Evolutionary conservation across 805 yeast genomes (phyloP).

Genomic region (Teunomyces cretensis): DNA sequence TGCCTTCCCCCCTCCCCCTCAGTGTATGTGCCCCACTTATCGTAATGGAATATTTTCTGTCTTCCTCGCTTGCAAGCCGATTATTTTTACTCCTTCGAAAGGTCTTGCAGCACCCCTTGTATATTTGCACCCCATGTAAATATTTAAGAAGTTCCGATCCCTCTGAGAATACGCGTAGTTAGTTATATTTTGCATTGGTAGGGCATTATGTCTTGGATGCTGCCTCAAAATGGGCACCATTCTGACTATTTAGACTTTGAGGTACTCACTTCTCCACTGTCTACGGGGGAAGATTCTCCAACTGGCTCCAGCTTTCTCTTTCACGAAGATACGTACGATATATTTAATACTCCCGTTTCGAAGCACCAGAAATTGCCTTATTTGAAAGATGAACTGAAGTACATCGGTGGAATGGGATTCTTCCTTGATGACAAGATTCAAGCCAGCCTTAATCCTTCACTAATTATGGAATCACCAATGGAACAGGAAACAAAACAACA

Average conservation of each 20-base stretch:
- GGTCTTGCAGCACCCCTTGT: neutral
- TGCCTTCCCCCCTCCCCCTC: too few species aligned
- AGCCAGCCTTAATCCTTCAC: neutral
- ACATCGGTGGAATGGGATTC: neutral
- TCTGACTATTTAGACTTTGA: neutral
- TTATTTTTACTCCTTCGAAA: neutral
- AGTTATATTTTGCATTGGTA: neutral
- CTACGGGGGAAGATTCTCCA: neutral
- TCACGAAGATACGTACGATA: neutral
- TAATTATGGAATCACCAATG: neutral
- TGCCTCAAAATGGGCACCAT: neutral
- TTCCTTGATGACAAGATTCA: neutral
- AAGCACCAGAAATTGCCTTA: constrained; percentile 1
- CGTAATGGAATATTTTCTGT: neutral
- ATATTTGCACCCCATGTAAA: neutral
- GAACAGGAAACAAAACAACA: neutral
- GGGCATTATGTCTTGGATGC: neutral
- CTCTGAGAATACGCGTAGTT: neutral
- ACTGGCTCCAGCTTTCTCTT: neutral
- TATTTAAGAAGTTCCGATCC: neutral
- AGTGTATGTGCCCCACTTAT: neutral
- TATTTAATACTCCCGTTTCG: neutral
- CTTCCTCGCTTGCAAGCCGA: neutral
- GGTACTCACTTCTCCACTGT: neutral
- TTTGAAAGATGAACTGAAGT: neutral